These are phyloP conservation scores for Xylaria nigripes DNA, from an alignment of 495 filamentous ascomycete species.

Conservation along the genomic window DNA sequence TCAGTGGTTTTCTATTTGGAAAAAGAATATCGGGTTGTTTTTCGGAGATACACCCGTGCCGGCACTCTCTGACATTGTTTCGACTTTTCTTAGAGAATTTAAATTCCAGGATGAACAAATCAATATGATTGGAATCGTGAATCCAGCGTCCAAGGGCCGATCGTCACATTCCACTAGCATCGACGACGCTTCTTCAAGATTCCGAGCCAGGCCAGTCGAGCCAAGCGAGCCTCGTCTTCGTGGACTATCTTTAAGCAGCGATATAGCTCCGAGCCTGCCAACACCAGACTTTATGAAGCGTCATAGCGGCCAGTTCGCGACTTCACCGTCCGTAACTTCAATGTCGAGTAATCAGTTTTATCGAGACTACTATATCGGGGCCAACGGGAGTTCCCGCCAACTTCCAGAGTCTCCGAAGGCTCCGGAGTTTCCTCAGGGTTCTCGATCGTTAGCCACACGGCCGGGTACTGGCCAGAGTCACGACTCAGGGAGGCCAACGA, in stretches of 20 bases:
- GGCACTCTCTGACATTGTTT: constrained; percentile 56
- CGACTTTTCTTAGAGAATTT: constrained; percentile 67
- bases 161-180: constrained; percentile 39
- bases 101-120: constrained; percentile 48
- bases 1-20: constrained; percentile 70
- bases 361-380: constrained; percentile 38
- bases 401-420: constrained; percentile 38
- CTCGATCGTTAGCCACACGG: constrained; percentile 30
- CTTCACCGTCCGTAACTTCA: constrained; percentile 41
- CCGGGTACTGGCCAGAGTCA: constrained; percentile 46
- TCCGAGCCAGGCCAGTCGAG: constrained; percentile 32
- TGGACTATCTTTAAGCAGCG: constrained; percentile 55
- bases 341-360: constrained; percentile 44
- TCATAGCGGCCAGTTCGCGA: constrained; percentile 46
- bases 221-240: constrained; percentile 36
- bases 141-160: constrained; percentile 34
- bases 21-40: constrained; percentile 66
- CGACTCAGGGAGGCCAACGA: constrained; percentile 35
- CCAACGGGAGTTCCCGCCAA: constrained; percentile 28
- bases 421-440: constrained; percentile 29
- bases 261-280: constrained; percentile 53
- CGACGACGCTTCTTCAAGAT: constrained; percentile 36
- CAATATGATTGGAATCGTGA: constrained; percentile 41
- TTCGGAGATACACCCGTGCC: constrained; percentile 59
- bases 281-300: constrained; percentile 50